These are phyloP conservation scores for Pittosporum tobira DNA, from an alignment of 129 eudicot species.

Conservation along the genomic window DNA sequence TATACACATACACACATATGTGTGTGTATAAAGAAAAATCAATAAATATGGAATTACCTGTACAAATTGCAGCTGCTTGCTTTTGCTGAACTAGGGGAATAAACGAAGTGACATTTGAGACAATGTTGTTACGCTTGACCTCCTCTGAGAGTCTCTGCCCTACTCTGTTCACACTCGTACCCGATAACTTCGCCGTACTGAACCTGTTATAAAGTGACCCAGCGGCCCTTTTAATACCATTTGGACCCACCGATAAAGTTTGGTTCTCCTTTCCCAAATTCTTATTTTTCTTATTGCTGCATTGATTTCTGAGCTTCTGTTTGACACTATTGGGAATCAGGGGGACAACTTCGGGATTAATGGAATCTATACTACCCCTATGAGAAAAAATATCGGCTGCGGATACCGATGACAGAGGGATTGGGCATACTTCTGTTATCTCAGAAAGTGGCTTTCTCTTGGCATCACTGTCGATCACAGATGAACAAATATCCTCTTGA, in stretches of 20 bases:
- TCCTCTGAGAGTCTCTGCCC: conserved; percentile 38
- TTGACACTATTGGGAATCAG: conserved; percentile 28
- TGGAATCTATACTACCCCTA: conserved; percentile 34
- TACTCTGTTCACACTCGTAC: conserved; percentile 38
- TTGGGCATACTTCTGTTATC: conserved; percentile 21
- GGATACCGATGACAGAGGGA: conserved; percentile 16
- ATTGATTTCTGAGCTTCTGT: conserved; percentile 22
- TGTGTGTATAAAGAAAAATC: too few relatives aligned
- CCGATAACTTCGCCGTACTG: conserved; percentile 31
- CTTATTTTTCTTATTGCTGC: conserved; percentile 23
- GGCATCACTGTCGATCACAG: too few relatives aligned
- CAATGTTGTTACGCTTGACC: conserved; percentile 55
- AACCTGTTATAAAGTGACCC: conserved; percentile 30
- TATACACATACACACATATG: too few relatives aligned
- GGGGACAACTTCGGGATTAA: conserved; percentile 19
- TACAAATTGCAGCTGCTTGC: conserved; percentile 67
- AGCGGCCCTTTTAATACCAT: conserved; percentile 33
- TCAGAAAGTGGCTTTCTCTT: conserved; percentile 28
- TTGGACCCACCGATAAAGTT: conserved; percentile 30
- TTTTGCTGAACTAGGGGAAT: conserved; percentile 76
- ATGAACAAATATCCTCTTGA: conserved; percentile 28
- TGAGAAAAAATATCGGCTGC: conserved; percentile 19
- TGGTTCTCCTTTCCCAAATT: conserved; percentile 33
- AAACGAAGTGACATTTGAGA: conserved; percentile 68
- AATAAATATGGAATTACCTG: conserved; percentile 60